phyloP scores from a whole-genome alignment of 1,284 basidiomycete genomes.

The Leccinum huronense region DNA sequence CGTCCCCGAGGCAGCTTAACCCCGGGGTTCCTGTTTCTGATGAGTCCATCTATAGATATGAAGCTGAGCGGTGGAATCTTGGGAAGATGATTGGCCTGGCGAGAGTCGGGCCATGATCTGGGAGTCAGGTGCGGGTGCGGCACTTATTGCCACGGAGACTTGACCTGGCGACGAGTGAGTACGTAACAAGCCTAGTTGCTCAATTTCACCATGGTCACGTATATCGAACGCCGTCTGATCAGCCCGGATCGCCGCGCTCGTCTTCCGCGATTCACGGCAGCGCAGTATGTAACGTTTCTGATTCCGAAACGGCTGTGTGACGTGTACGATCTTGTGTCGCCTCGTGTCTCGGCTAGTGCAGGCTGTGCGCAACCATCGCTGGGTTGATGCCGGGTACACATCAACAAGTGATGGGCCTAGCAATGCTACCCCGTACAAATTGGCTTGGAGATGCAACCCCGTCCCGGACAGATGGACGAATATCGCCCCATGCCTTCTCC shows the following conservation, averaged over 20 bases:
- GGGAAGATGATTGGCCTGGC: slow-evolving; percentile 19
- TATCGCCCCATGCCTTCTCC: slow-evolving; percentile 33
- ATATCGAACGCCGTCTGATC: slow-evolving; percentile 27
- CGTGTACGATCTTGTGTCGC: slow-evolving; percentile 32
- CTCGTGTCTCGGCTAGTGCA: slow-evolving; percentile 32
- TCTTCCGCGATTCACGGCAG: slow-evolving; percentile 28
- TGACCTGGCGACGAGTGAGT: slow-evolving; percentile 22
- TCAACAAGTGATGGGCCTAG: slow-evolving; percentile 31
- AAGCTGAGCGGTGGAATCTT: slow-evolving; percentile 23
- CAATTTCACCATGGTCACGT: slow-evolving; percentile 27
- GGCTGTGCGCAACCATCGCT: slow-evolving; percentile 36
- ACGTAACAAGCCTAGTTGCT: slow-evolving; percentile 22
- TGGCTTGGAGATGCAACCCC: slow-evolving; percentile 24
- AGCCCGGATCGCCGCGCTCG: slow-evolving; percentile 27
- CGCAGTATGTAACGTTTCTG: slow-evolving; percentile 32
- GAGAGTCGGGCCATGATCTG: slow-evolving; percentile 12
- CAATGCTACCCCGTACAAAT: slow-evolving; percentile 35
- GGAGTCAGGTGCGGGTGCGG: slow-evolving; percentile 19
- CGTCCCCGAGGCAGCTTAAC: slow-evolving; percentile 28
- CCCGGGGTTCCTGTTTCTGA: slow-evolving; percentile 34
- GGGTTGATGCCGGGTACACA: slow-evolving; percentile 26
- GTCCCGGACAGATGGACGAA: slow-evolving; percentile 24
- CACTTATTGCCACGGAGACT: slow-evolving; percentile 23
- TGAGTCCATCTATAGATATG: slow-evolving; percentile 34
- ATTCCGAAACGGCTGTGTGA: slow-evolving; percentile 32